phyloP scores from a whole-genome alignment of 2,329 filamentous ascomycete species.

The Mycosphaerella arachidis region DNA sequence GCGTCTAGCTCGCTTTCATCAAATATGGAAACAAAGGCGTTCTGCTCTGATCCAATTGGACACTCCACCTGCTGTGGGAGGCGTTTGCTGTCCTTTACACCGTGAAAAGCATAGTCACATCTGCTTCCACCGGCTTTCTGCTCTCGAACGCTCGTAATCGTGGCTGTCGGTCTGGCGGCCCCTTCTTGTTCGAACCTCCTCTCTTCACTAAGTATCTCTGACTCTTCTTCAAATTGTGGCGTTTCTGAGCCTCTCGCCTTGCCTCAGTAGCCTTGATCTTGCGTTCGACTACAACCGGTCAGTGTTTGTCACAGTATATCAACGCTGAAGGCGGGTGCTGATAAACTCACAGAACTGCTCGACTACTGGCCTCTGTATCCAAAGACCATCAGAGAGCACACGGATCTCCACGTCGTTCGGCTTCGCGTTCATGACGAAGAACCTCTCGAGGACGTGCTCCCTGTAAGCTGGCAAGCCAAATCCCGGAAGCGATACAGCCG shows the following conservation, averaged over 20 bases:
- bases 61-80: no score
- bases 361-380: conserved; percentile 2
- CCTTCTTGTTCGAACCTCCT: not conserved
- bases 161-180: not conserved
- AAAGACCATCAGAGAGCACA: conserved; percentile 11
- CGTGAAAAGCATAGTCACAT: no score
- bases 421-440: conserved; percentile 5
- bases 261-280: not conserved
- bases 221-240: not conserved
- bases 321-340: not conserved
- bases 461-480: conserved; percentile 1
- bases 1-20: not conserved
- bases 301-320: not conserved
- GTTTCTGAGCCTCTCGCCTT: not conserved
- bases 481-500: not conserved
- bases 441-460: conserved; percentile 13
- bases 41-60: not conserved
- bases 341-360: conserved; percentile 18
- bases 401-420: conserved; percentile 13
- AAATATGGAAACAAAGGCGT: not conserved
- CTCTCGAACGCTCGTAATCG: not conserved
- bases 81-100: not conserved
- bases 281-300: not conserved
- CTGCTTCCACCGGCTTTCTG: not conserved
- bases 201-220: not conserved